phyloP scores from a whole-genome alignment of 2,329 filamentous ascomycete species.

The Colletotrichum costaricense region DNA sequence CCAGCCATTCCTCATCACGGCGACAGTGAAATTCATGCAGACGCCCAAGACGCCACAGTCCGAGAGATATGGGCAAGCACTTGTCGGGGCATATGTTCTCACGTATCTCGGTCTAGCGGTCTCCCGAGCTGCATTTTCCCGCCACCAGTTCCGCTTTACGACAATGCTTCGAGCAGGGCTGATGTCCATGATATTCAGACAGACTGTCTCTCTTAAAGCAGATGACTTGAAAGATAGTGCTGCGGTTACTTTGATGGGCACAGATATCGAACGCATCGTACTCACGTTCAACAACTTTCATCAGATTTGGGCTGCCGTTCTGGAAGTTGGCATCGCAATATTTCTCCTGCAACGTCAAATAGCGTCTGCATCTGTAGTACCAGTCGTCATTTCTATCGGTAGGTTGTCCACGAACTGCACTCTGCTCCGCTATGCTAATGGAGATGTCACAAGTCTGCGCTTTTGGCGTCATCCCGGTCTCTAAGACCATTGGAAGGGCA shows the following conservation, averaged over 20 bases:
- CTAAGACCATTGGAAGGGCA: slow-evolving; percentile 34
- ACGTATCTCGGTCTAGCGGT: slow-evolving; percentile 47
- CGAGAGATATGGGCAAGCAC: slow-evolving; percentile 38
- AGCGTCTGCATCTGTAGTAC: slow-evolving; percentile 51
- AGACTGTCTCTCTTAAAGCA: slow-evolving; percentile 40
- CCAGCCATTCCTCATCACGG: slow-evolving; percentile 41
- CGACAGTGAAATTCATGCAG: slow-evolving; percentile 34
- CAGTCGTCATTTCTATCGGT: slow-evolving; percentile 58
- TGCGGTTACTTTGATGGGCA: slow-evolving; percentile 50
- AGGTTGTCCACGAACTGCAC: slow-evolving; percentile 37
- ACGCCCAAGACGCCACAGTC: slow-evolving; percentile 34
- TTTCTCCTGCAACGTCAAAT: slow-evolving; percentile 46
- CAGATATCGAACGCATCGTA: slow-evolving; percentile 47
- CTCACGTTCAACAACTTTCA: slow-evolving; percentile 35
- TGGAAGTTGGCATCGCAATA: slow-evolving; percentile 41
- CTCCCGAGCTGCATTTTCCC: slow-evolving; percentile 45
- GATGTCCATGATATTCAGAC: slow-evolving; percentile 42
- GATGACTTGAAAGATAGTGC: slow-evolving; percentile 42
- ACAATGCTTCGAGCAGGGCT: slow-evolving; percentile 43
- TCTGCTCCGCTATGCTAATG: not conserved
- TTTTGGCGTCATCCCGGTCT: slow-evolving; percentile 44
- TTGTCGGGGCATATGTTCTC: slow-evolving; percentile 45
- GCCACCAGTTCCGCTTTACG: slow-evolving; percentile 42
- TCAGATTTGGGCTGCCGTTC: slow-evolving; percentile 38
- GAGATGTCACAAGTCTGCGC: slow-evolving; percentile 45